Conservation (phyloP, 2,329 filamentous ascomycete species). For the Trichoderma polysporum region DNA sequence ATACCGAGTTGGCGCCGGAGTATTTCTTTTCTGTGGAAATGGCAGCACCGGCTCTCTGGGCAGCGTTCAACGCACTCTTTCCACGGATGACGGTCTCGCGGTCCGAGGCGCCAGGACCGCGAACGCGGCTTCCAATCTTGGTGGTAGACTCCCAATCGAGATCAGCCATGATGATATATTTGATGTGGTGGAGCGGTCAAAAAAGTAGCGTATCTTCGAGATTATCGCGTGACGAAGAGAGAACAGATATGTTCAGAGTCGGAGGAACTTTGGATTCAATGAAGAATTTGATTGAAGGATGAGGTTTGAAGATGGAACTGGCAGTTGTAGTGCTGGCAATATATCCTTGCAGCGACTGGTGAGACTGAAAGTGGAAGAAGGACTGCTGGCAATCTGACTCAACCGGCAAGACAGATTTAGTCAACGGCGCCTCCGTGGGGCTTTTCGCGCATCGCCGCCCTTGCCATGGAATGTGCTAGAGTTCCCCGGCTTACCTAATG, state of each 20-base stretch:
- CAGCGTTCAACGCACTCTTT: slow-evolving; percentile 81
- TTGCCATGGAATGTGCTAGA: slow-evolving; percentile 35
- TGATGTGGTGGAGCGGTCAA: slow-evolving; percentile 7
- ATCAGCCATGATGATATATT: slow-evolving; percentile 53
- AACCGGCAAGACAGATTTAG: slow-evolving; percentile 36
- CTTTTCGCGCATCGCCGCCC: slow-evolving; percentile 18
- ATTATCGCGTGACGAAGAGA: slow-evolving; percentile 24
- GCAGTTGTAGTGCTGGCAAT: neutral
- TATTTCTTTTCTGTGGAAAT: slow-evolving; percentile 91
- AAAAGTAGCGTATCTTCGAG: slow-evolving; percentile 33
- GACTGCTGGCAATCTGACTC: slow-evolving; percentile 34
- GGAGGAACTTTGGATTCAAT: neutral
- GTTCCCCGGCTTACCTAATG: slow-evolving; percentile 21
- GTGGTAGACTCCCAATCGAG: slow-evolving; percentile 78
- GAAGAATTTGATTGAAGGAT: neutral
- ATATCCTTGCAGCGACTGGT: neutral
- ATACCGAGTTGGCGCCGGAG: slow-evolving; percentile 65
- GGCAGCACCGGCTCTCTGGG: slow-evolving; percentile 74
- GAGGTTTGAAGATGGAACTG: neutral
- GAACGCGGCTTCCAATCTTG: slow-evolving; percentile 89
- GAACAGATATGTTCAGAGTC: slow-evolving; percentile 23
- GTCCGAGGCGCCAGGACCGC: slow-evolving; percentile 61
- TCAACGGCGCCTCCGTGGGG: slow-evolving; percentile 23
- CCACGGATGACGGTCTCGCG: slow-evolving; percentile 90
- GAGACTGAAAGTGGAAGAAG: slow-evolving; percentile 5